These are phyloP conservation scores for Stereum hirsutum DNA, from an alignment of 1,284 basidiomycete genomes.

Conservation along the genomic window DNA sequence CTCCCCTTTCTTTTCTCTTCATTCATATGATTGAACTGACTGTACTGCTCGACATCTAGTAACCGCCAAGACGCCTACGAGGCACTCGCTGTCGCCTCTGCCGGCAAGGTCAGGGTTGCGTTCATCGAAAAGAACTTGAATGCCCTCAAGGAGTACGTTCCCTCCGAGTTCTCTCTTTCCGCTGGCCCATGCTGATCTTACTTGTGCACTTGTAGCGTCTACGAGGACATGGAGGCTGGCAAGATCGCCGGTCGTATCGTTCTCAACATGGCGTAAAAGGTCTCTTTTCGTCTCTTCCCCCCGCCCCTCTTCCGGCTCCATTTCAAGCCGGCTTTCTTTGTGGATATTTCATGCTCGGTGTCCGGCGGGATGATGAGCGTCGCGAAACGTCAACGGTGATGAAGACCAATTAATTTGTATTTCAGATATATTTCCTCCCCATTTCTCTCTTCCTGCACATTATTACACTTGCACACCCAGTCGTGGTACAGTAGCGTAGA, in stretches of 20 bases:
- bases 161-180: neutral
- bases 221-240: slow-evolving; percentile 44
- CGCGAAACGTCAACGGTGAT: too few species aligned
- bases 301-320: neutral
- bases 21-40: neutral
- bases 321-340: too few species aligned
- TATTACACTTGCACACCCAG: too few species aligned
- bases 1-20: neutral
- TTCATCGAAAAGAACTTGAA: slow-evolving; percentile 38
- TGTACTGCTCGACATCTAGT: slow-evolving; percentile 11
- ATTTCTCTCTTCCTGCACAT: too few species aligned
- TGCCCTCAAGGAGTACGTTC: slow-evolving; percentile 39
- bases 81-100: slow-evolving; percentile 62
- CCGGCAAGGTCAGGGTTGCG: slow-evolving; percentile 56
- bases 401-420: too few species aligned
- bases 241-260: slow-evolving; percentile 52
- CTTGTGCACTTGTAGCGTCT: slow-evolving; percentile 26
- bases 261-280: slow-evolving; percentile 28
- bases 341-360: too few species aligned
- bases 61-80: slow-evolving; percentile 70
- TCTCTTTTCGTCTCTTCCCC: neutral
- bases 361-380: too few species aligned
- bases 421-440: too few species aligned
- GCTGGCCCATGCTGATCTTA: neutral
- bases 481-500: too few species aligned